A percentile compares a stretch with the other conserved stretches of the same genome.
These are phyloP conservation scores for Candida ovalis DNA, from an alignment of 805 yeast genomes.

Conservation along the genomic window DNA sequence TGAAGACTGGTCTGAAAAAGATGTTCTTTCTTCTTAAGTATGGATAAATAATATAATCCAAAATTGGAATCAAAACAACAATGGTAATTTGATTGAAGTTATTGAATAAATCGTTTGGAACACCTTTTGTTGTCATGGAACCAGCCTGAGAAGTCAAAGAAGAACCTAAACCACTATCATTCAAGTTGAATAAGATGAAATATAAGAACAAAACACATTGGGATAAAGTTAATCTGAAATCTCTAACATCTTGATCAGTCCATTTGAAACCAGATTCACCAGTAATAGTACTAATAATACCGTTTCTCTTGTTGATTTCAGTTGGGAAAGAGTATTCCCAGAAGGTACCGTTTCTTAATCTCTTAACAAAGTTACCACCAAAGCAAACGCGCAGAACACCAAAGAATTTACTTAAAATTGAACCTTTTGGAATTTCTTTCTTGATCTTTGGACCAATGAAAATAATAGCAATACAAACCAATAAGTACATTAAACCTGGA, in stretches of 20 bases:
- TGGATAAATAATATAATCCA: constrained; percentile 48
- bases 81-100: constrained; percentile 54
- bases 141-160: constrained; percentile 51
- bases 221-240: constrained; percentile 39
- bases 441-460: constrained; percentile 31
- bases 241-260: constrained; percentile 45
- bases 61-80: constrained; percentile 47
- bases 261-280: constrained; percentile 31
- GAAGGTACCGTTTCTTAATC: constrained; percentile 38
- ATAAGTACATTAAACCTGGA: constrained; percentile 52
- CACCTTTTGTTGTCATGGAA: constrained; percentile 47
- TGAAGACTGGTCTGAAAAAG: constrained; percentile 41
- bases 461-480: constrained; percentile 48
- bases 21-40: constrained; percentile 38
- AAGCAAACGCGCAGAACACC: constrained; percentile 41
- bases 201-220: constrained; percentile 45
- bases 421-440: constrained; percentile 38
- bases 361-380: constrained; percentile 38
- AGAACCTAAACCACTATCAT: constrained; percentile 48
- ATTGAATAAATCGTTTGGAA: constrained; percentile 53
- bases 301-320: constrained; percentile 38
- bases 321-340: constrained; percentile 50
- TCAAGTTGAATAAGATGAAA: constrained; percentile 35
- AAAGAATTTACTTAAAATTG: constrained; percentile 41
- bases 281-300: constrained; percentile 32